Conservation (phyloP, 148 eudicot species). For the Camellia japonica region DNA sequence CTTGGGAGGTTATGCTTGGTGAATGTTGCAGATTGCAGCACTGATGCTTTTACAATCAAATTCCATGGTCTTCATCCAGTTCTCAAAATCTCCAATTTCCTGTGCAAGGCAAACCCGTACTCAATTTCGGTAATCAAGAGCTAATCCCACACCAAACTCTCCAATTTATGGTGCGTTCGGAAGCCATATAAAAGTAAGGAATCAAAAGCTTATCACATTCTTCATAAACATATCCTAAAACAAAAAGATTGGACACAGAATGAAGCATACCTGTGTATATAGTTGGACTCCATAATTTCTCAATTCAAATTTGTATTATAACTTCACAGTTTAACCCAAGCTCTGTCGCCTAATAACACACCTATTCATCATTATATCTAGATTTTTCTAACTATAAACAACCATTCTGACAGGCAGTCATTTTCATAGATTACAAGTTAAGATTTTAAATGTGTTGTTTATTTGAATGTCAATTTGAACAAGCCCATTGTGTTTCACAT, state of each 20-base stretch:
- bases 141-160: no score
- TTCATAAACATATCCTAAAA: not conserved
- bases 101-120: not conserved
- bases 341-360: no score
- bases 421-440: not conserved
- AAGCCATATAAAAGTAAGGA: not conserved
- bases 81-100: conserved; percentile 19
- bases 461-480: not conserved
- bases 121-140: not conserved
- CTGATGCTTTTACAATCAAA: conserved; percentile 16
- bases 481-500: no score
- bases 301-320: no score
- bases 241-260: no score
- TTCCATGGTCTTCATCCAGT: conserved; percentile 20
- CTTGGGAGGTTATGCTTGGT: not conserved
- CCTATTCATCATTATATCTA: not conserved
- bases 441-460: not conserved
- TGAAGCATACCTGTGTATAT: not conserved
- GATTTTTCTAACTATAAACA: no score
- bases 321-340: no score
- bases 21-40: conserved; percentile 12
- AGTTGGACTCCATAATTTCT: no score
- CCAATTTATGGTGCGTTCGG: not conserved
- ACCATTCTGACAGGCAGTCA: no score
- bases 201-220: not conserved